phyloP scores from a whole-genome alignment of 208 protist species.

The Leishmania turanica region DNA sequence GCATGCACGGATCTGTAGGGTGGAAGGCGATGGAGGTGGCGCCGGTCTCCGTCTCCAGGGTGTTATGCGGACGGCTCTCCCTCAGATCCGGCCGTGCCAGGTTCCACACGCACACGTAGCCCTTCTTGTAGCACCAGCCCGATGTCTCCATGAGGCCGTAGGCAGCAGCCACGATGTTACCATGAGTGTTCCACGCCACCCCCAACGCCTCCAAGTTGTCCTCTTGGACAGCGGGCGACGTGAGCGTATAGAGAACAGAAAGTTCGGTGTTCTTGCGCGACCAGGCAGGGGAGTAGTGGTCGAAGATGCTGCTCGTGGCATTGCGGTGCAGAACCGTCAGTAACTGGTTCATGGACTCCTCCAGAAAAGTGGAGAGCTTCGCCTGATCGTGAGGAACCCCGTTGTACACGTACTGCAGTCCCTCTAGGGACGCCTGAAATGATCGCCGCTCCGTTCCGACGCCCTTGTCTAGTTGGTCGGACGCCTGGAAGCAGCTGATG shows the following conservation, averaged over 20 bases:
- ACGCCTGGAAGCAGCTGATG: conserved; percentile 60
- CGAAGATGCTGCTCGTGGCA: conserved; percentile 72
- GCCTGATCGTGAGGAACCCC: conserved; percentile 55
- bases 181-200: conserved; percentile 85
- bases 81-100: conserved; percentile 64
- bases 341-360: conserved; percentile 47
- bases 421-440: conserved; percentile 62
- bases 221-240: conserved; percentile 57
- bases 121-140: conserved; percentile 86
- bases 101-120: conserved; percentile 89
- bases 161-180: conserved; percentile 82
- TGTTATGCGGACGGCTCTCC: conserved; percentile 68
- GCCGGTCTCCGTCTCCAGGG: conserved; percentile 77
- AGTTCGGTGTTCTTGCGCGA: conserved; percentile 66
- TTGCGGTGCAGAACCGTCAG: conserved; percentile 74
- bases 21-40: conserved; percentile 89
- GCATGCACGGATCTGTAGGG: conserved; percentile 64
- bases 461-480: conserved; percentile 65
- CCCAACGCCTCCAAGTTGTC: conserved; percentile 69
- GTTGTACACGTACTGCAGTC: conserved; percentile 84
- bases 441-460: conserved; percentile 55
- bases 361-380: conserved; percentile 68
- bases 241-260: conserved; percentile 64
- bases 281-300: conserved; percentile 90
- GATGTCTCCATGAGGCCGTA: conserved; percentile 87